These are phyloP conservation scores for Wickerhamomyces sydowiorum DNA, from an alignment of 805 yeast genomes.

Conservation along the genomic window DNA sequence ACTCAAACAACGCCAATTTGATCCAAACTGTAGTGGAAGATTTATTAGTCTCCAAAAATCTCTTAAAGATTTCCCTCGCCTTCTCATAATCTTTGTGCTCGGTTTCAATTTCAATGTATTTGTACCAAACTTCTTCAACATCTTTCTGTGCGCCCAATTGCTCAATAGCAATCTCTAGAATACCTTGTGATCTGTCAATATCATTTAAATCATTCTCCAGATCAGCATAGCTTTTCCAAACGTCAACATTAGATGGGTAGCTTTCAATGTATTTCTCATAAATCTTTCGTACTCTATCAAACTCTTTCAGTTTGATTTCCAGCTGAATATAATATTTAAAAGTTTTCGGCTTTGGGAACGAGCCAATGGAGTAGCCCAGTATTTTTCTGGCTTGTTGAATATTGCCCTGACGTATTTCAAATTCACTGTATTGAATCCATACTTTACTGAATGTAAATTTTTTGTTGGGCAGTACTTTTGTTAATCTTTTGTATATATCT, in stretches of 20 bases:
- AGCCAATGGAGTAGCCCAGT: slow-evolving; percentile 69
- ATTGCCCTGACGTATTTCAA: slow-evolving; percentile 59
- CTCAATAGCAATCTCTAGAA: slow-evolving; percentile 48
- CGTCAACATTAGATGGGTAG: slow-evolving; percentile 32
- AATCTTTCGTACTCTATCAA: slow-evolving; percentile 71
- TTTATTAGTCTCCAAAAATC: slow-evolving; percentile 28
- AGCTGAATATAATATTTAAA: slow-evolving; percentile 60
- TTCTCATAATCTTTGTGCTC: slow-evolving; percentile 52
- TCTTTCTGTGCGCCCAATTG: slow-evolving; percentile 17
- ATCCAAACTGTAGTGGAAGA: slow-evolving; percentile 47
- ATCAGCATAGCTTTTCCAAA: slow-evolving; percentile 62
- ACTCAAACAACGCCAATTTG: slow-evolving; percentile 64
- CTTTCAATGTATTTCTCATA: slow-evolving; percentile 61
- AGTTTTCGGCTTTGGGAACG: slow-evolving; percentile 52
- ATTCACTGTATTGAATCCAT: slow-evolving; percentile 70
- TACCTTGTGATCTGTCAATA: slow-evolving; percentile 55
- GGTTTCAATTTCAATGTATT: slow-evolving; percentile 52
- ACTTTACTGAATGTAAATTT: slow-evolving; percentile 61
- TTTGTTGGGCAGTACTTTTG: slow-evolving; percentile 48
- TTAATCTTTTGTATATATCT: slow-evolving; percentile 41
- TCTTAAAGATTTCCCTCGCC: slow-evolving; percentile 48
- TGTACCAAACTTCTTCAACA: slow-evolving; percentile 24
- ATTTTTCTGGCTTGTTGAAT: slow-evolving; percentile 55
- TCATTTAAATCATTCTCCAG: slow-evolving; percentile 70
- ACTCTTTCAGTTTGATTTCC: slow-evolving; percentile 67